These are phyloP conservation scores for Pseudonectria foliicola DNA, from an alignment of 2,329 filamentous ascomycete genomes.

Conservation along the genomic window DNA sequence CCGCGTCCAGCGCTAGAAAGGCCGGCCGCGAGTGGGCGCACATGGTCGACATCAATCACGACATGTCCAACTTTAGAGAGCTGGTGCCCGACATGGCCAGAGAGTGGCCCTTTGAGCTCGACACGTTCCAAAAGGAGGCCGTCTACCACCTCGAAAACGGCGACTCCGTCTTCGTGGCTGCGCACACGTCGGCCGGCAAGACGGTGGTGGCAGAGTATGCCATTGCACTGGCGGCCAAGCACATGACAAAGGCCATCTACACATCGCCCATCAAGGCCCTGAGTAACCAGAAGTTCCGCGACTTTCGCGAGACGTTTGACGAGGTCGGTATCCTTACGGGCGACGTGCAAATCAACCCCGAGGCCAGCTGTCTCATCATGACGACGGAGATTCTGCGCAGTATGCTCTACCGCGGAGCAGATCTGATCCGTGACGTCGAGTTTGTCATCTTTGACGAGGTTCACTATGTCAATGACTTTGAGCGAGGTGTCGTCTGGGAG, in stretches of 20 bases:
- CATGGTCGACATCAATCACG: constrained; percentile 91
- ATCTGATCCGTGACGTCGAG: constrained; percentile 93
- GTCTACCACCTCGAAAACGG: constrained; percentile 95
- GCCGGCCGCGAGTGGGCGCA: constrained; percentile 90
- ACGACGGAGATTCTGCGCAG: constrained; percentile 96
- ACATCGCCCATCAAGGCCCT: constrained; percentile 97
- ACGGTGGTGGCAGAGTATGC: constrained; percentile 98
- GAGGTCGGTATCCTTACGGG: constrained; percentile 96
- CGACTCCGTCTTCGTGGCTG: constrained; percentile 95
- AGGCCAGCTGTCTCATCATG: constrained; percentile 98
- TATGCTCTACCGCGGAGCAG: constrained; percentile 95
- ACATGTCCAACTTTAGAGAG: constrained; percentile 89
- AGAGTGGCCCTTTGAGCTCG: constrained; percentile 94
- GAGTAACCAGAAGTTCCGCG: constrained; percentile 97
- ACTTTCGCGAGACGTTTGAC: constrained; percentile 84
- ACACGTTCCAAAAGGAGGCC: constrained; percentile 97
- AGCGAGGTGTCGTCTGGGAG: constrained; percentile 97
- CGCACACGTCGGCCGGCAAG: constrained; percentile 95
- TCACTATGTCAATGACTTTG: constrained; percentile 94
- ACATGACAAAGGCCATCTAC: constrained; percentile 99
- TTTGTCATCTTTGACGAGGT: constrained; percentile 99
- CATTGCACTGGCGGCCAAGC: constrained; percentile 90
- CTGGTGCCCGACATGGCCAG: constrained; percentile 93
- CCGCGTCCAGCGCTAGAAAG: constrained; percentile 63
- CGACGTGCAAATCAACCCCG: constrained; percentile 95